Percentiles rank a stretch among this genome's conserved stretches.
Conservation (phyloP, 2,329 filamentous ascomycete genomes). For the Xylaria polymorpha region DNA sequence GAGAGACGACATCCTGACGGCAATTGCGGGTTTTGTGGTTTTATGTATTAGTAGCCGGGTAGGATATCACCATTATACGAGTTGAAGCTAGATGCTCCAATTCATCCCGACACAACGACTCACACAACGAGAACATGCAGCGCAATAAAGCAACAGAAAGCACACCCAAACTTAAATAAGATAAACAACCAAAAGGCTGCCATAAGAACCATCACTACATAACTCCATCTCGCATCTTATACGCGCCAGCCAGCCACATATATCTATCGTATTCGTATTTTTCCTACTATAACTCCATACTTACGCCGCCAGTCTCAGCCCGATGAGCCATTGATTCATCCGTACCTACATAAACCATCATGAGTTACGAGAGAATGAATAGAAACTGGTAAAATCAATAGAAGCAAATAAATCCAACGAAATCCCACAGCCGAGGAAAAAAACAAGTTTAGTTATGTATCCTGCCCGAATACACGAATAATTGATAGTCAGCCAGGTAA, state of each 20-base stretch:
- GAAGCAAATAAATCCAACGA: background rate
- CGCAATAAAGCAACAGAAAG: background rate
- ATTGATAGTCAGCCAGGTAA: background rate
- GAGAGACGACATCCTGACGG: background rate
- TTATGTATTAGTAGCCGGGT: too few relatives aligned
- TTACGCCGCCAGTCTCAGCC: constrained; percentile 6
- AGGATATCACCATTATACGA: too few relatives aligned
- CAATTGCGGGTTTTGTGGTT: too few relatives aligned
- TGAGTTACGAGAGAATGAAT: background rate
- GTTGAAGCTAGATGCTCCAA: too few relatives aligned
- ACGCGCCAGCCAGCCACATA: background rate
- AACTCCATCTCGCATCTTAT: background rate
- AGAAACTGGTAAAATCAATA: background rate
- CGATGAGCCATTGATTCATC: constrained; percentile 3
- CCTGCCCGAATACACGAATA: constrained; percentile 15
- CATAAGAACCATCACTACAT: background rate
- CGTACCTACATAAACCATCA: constrained; percentile 2
- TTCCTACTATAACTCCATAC: constrained; percentile 22
- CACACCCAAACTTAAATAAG: background rate
- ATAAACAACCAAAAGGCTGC: background rate
- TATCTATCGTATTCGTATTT: constrained; percentile 8
- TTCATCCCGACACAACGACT: too few relatives aligned
- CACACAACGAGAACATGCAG: background rate
- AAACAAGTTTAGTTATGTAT: constrained; percentile 24
- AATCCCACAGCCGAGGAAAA: background rate